These are phyloP conservation scores for Ambrosiella cleistominuta DNA, from an alignment of 2,329 filamentous ascomycete genomes.

Conservation along the genomic window DNA sequence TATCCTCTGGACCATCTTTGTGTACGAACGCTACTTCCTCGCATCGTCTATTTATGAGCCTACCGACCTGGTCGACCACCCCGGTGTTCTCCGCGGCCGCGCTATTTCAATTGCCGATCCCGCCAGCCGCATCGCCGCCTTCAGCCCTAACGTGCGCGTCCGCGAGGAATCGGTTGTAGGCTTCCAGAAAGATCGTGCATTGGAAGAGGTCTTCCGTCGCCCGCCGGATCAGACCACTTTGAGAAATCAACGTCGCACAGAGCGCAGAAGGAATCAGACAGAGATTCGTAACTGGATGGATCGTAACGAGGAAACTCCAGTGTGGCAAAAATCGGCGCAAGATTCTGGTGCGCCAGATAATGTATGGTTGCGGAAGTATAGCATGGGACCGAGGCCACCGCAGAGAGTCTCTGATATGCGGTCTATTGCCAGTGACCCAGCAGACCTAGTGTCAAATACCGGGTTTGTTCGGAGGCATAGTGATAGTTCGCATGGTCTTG, in stretches of 20 bases:
- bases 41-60: conserved; percentile 62
- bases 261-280: conserved; percentile 57
- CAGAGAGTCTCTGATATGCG: conserved; percentile 36
- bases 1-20: conserved; percentile 67
- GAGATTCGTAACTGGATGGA: conserved; percentile 89
- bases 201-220: conserved; percentile 78
- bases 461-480: conserved; percentile 19
- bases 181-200: conserved; percentile 71
- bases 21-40: conserved; percentile 70
- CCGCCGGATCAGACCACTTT: conserved; percentile 48
- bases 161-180: conserved; percentile 78
- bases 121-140: conserved; percentile 40
- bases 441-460: conserved; percentile 40
- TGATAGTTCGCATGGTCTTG: conserved; percentile 11
- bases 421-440: conserved; percentile 46
- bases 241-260: conserved; percentile 40
- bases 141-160: conserved; percentile 54
- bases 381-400: conserved; percentile 31
- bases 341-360: conserved; percentile 17
- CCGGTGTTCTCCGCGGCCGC: conserved; percentile 31
- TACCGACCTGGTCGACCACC: conserved; percentile 67
- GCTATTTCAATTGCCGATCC: conserved; percentile 41
- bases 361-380: conserved; percentile 35
- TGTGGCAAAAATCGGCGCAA: conserved; percentile 6
- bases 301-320: conserved; percentile 33